These are phyloP conservation scores for Cercospora berteroae DNA, from an alignment of 2,329 filamentous ascomycete species.

Conservation along the genomic window DNA sequence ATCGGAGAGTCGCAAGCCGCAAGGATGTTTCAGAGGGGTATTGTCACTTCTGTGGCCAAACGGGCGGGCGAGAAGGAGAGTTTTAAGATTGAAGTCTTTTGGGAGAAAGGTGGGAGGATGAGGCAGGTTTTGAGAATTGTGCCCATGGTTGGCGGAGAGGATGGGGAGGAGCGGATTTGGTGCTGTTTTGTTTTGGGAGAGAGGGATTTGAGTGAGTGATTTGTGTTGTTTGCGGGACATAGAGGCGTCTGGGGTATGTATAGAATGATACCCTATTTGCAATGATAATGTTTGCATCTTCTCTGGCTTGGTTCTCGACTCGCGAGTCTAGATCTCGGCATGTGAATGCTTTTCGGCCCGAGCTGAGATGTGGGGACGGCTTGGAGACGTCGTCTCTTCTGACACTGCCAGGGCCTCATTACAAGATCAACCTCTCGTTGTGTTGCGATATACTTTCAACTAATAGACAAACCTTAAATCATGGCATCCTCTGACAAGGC, in stretches of 20 bases:
- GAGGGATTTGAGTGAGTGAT: conserved; percentile 7
- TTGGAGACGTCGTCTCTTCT: conserved; percentile 1
- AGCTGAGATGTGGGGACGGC: not conserved
- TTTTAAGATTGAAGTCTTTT: conserved; percentile 15
- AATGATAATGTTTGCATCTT: not conserved
- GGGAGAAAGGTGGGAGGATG: conserved; percentile 8
- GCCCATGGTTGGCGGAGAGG: conserved; percentile 5
- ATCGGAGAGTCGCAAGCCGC: conserved; percentile 13
- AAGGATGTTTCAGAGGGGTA: conserved; percentile 18
- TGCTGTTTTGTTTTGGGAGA: conserved; percentile 13
- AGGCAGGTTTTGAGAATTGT: conserved; percentile 11
- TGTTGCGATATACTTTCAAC: not conserved
- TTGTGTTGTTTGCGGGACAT: not conserved
- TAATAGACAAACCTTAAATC: not conserved
- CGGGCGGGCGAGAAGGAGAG: not conserved
- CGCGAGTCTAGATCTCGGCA: not conserved
- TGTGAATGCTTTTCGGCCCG: not conserved
- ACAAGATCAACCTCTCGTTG: not conserved
- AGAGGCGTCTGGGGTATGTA: not conserved
- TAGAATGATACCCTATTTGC: conserved; percentile 4
- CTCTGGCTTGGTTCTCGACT: not conserved
- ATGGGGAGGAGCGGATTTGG: conserved; percentile 1
- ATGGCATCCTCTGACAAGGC: not conserved
- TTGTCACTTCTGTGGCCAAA: conserved; percentile 24
- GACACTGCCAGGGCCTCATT: not conserved